Evolutionary conservation across 2,329 filamentous ascomycete species (phyloP).

Genomic region (Venturia effusa): DNA sequence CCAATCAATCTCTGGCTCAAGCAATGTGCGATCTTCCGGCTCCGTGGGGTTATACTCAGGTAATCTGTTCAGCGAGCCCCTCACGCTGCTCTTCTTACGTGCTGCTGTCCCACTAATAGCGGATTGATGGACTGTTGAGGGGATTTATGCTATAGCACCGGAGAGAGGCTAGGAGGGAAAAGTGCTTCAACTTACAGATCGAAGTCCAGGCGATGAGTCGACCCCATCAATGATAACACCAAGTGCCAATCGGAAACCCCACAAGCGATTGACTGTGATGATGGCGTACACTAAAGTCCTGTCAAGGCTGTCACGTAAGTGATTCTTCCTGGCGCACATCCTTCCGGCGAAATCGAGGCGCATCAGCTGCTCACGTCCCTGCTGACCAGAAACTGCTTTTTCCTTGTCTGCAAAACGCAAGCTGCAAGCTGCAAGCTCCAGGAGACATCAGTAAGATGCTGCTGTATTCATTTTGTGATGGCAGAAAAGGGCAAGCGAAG

Average conservation of each 20-base stretch:
- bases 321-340: constrained; percentile 1
- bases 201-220: neutral
- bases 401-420: neutral
- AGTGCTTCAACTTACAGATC: neutral
- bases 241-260: neutral
- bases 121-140: neutral
- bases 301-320: neutral
- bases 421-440: neutral
- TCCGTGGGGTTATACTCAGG: neutral
- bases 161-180: neutral
- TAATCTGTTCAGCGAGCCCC: neutral
- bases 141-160: neutral
- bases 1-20: neutral
- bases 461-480: neutral
- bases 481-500: neutral
- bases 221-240: neutral
- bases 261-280: neutral
- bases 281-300: neutral
- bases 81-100: neutral
- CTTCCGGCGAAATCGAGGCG: neutral
- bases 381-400: neutral
- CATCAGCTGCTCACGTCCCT: neutral
- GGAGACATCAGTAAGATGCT: neutral
- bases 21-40: neutral
- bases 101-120: neutral